Conservation (phyloP, 2,329 filamentous ascomycete genomes). For the Diaporthe sp. region DNA sequence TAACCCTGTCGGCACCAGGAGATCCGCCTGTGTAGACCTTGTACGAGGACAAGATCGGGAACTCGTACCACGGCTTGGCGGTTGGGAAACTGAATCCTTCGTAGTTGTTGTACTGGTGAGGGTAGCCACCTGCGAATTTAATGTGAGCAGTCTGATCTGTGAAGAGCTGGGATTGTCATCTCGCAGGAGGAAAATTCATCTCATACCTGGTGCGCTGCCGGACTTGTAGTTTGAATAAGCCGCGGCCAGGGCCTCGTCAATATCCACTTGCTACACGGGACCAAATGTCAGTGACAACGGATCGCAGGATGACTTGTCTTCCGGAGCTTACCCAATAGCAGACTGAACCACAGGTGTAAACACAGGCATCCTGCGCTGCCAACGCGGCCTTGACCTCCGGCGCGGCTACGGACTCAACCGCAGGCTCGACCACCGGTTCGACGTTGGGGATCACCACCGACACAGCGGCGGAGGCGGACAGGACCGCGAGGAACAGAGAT, state of each 20-base stretch:
- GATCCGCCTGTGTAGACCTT: slow-evolving; percentile 58
- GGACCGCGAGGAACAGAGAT: slow-evolving; percentile 19
- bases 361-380: slow-evolving; percentile 41
- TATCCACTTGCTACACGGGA: slow-evolving; percentile 39
- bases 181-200: not conserved
- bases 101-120: slow-evolving; percentile 55
- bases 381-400: slow-evolving; percentile 31
- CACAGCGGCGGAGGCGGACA: slow-evolving; percentile 16
- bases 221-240: slow-evolving; percentile 46
- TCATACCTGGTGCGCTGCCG: slow-evolving; percentile 41
- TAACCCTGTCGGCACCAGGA: slow-evolving; percentile 71
- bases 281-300: not conserved
- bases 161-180: not conserved
- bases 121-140: slow-evolving; percentile 46
- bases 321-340: slow-evolving; percentile 45
- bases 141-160: slow-evolving; percentile 17
- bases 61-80: slow-evolving; percentile 53
- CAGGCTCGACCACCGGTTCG: not conserved
- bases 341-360: slow-evolving; percentile 48
- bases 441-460: not conserved
- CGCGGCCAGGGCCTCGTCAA: slow-evolving; percentile 47
- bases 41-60: slow-evolving; percentile 51
- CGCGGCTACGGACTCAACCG: not conserved
- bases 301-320: rapidly evolving
- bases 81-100: slow-evolving; percentile 55